Evolutionary conservation across 352 stramenopile genomes (phyloP).

Genomic region (Pythium dissotocum): DNA sequence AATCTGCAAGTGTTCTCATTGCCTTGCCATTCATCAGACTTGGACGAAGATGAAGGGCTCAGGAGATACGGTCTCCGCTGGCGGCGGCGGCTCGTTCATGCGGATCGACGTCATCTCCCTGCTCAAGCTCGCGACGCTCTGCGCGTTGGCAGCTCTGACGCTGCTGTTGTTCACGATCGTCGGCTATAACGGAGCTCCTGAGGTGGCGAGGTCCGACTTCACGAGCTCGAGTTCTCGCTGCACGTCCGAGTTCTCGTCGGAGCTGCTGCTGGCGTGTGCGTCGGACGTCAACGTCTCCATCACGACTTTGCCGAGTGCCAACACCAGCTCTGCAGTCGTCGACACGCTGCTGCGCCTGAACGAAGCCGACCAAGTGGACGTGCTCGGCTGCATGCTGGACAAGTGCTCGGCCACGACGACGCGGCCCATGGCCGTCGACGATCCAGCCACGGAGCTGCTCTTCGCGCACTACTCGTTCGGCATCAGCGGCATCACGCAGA

Average conservation of each 20-base stretch:
- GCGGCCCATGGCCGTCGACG: conserved; percentile 31
- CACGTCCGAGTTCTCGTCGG: conserved; percentile 50
- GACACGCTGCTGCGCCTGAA: conserved; percentile 42
- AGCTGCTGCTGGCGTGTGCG: conserved; percentile 38
- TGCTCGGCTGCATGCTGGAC: conserved; percentile 58
- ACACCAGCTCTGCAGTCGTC: conserved; percentile 39
- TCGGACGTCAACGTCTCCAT: background rate
- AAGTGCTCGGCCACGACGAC: conserved; percentile 47
- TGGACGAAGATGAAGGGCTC: conserved; percentile 1
- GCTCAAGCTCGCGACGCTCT: conserved; percentile 47
- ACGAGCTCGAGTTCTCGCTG: conserved; percentile 52
- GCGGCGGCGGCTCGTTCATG: conserved; percentile 56
- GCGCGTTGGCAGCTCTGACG: conserved; percentile 28
- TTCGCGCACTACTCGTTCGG: conserved; percentile 58
- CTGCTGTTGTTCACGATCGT: conserved; percentile 49
- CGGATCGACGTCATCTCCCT: conserved; percentile 62
- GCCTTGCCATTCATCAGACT: background rate
- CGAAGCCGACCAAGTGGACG: conserved; percentile 29
- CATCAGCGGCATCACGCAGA: conserved; percentile 49
- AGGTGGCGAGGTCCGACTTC: conserved; percentile 47
- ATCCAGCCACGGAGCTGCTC: conserved; percentile 32
- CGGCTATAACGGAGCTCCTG: conserved; percentile 41
- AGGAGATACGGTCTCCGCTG: background rate
- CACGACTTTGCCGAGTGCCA: conserved; percentile 8
- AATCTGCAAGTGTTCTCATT: background rate